Conservation (phyloP, 768 basidiomycete species). For the Lyophyllum atratum region DNA sequence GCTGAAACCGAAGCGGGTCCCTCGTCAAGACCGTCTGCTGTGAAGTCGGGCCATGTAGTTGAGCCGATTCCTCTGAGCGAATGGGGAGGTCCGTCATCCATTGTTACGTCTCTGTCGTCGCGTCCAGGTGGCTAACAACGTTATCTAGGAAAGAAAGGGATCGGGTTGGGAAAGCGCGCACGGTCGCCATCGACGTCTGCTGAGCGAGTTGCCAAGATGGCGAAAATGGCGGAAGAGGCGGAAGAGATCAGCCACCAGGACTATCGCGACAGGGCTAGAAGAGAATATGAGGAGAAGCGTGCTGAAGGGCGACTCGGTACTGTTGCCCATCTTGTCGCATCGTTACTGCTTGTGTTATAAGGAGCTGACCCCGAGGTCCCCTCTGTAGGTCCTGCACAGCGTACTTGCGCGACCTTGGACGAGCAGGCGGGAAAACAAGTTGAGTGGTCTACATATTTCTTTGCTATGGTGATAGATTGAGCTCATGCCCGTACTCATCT, state of each 20-base stretch:
- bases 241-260: conserved; percentile 55
- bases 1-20: conserved; percentile 1
- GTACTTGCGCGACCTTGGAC: conserved; percentile 75
- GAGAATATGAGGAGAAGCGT: conserved; percentile 75
- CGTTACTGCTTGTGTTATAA: neutral
- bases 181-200: conserved; percentile 60
- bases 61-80: conserved; percentile 78
- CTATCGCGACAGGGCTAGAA: conserved; percentile 70
- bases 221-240: conserved; percentile 75
- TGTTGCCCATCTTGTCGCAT: conserved; percentile 18
- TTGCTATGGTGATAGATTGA: conserved; percentile 4
- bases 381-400: conserved; percentile 57
- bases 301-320: conserved; percentile 68
- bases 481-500: neutral
- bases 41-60: conserved; percentile 38
- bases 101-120: conserved; percentile 1
- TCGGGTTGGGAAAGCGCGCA: conserved; percentile 70
- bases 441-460: conserved; percentile 6
- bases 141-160: conserved; percentile 71
- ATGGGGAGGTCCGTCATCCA: conserved; percentile 68
- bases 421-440: conserved; percentile 71
- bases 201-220: conserved; percentile 74
- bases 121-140: neutral
- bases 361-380: neutral
- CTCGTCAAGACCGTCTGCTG: neutral